Conservation (phyloP, 306 rosid species). For the Lablab purpureus region DNA sequence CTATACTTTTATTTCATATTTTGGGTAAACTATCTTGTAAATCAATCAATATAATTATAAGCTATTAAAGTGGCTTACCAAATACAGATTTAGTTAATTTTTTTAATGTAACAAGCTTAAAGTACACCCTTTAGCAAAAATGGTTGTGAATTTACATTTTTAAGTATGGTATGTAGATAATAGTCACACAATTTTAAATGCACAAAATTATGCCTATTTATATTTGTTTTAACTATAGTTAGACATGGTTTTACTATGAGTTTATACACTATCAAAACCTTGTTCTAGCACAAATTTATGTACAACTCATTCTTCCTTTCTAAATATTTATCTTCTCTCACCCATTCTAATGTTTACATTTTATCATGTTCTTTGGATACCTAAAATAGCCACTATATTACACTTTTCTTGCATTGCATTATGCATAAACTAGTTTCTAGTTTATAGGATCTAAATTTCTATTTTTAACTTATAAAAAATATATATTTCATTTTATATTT, state of each 20-base stretch:
- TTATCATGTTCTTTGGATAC: neutral
- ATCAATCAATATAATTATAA: too few relatives aligned
- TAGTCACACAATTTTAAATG: neutral
- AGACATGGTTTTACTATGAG: neutral
- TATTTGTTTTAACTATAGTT: neutral
- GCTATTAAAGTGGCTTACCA: too few relatives aligned
- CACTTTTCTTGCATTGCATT: neutral
- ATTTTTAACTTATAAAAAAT: too few relatives aligned
- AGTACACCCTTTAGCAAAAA: too few relatives aligned
- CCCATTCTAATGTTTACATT: too few relatives aligned
- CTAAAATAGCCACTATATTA: neutral
- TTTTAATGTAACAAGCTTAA: neutral
- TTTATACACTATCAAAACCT: neutral
- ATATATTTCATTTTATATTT: too few relatives aligned
- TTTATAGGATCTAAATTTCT: too few relatives aligned
- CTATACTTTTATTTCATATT: neutral
- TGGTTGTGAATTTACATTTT: too few relatives aligned
- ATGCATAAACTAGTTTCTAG: too few relatives aligned
- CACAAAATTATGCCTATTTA: neutral
- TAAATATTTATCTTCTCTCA: neutral
- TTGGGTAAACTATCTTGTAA: too few relatives aligned
- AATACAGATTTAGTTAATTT: neutral
- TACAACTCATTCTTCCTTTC: neutral
- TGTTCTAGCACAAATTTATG: neutral
- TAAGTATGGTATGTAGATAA: neutral